Evolutionary conservation across 1,284 basidiomycete genomes (phyloP).

Genomic region (Ganoderma lucidum): DNA sequence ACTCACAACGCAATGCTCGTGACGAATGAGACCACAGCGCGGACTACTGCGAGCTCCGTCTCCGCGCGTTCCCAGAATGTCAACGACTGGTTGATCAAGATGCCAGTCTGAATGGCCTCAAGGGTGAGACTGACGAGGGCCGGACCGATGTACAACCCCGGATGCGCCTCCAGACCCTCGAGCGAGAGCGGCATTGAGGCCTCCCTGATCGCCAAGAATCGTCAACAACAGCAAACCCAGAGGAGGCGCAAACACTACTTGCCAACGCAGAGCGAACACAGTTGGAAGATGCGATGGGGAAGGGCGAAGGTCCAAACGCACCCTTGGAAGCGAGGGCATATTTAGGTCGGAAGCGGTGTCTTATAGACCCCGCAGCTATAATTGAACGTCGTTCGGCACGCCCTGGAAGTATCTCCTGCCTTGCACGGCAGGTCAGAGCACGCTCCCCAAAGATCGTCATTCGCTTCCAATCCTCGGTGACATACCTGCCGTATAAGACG

Average conservation of each 20-base stretch:
- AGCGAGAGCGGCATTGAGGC: conserved; percentile 22
- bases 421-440: background rate
- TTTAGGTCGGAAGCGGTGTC: conserved; percentile 18
- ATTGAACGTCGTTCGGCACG: conserved; percentile 11
- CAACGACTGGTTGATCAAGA: conserved; percentile 41
- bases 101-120: conserved; percentile 40
- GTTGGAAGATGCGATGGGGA: conserved; percentile 23
- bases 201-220: background rate
- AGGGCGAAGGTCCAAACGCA: conserved; percentile 20
- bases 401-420: background rate
- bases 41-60: conserved; percentile 33
- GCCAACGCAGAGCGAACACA: background rate
- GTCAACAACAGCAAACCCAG: background rate
- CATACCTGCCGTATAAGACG: conserved; percentile 18
- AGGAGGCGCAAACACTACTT: background rate
- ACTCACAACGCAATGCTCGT: conserved; percentile 37
- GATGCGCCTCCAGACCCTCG: conserved; percentile 32
- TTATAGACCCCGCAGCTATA: conserved; percentile 22
- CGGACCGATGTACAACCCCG: conserved; percentile 39
- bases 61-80: conserved; percentile 40
- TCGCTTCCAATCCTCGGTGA: conserved; percentile 3
- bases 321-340: conserved; percentile 9
- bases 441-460: background rate
- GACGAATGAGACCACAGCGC: conserved; percentile 36
- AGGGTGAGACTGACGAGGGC: conserved; percentile 37